Base-by-base conservation (phyloP, 1,139 yeast genomes). In the Suhomyces yuchorum region DNA sequence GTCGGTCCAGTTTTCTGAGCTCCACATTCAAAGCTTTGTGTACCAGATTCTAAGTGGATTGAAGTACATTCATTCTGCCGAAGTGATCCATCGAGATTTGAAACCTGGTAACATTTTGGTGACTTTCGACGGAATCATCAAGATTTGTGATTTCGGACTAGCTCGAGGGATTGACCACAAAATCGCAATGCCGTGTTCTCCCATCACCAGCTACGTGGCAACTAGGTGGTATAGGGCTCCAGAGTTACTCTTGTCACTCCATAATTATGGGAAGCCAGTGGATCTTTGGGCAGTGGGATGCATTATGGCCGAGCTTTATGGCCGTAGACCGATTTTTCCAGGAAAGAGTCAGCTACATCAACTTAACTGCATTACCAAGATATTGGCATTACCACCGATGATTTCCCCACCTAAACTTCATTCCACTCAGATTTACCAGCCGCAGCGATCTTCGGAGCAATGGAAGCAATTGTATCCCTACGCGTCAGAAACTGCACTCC, bases 211-310 rank as follows among this genome's bases (percentile, higher is more conserved):
- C 56, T 91, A 91, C 59, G 97, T 92, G 15, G 97, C 97, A 3
- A 92, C 98, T 0, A 71, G 98, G 51, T 92, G 97, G 97, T 92
- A 92, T 62, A 71, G 97, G 46, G 97, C 97, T 0, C 98, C 98
- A 0, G 98, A 92, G 61, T 73, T 92, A 48, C 82, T 91, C 52
- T 71, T 91, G 49, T 81, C 88, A 19, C 77, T 79, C 44, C 75
- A 78, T 50, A 70, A 67, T 47, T 71, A 84, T 59, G 70, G 78
- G 19, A 81, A 81, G 52, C 69, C 85, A 2, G 84, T 87, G 42
- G 96, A 87, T 63, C 68, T 87, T 66, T 87, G 96, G 96, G 87
- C 93, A 1, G 77, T 84, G 26, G 95, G 95, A 0, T 87, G 95
- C 58, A 85, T 87, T n/a, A 65, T 86, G 48, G 92, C 82, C 0